Percentiles rank a stretch among this genome's conserved stretches.
phyloP scores from a whole-genome alignment of 2,329 filamentous ascomycete genomes.

The Ploettnerulaceae sp. region DNA sequence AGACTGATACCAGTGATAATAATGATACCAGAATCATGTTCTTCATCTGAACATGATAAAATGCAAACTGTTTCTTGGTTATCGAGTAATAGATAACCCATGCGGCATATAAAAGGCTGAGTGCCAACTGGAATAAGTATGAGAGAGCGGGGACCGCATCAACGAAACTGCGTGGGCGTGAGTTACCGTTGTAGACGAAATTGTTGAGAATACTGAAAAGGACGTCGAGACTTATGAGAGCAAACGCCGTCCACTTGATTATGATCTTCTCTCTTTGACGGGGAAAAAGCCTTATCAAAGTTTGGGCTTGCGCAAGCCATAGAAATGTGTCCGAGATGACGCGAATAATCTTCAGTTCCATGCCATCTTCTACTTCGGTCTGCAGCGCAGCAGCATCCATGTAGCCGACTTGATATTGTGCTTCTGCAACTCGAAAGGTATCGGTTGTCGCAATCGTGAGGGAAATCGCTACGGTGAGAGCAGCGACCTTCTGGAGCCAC shows the following conservation, averaged over 20 bases:
- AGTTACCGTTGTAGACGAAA: conserved; percentile 59
- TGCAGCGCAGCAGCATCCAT: conserved; percentile 77
- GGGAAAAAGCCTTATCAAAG: conserved; percentile 89
- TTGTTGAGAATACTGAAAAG: conserved; percentile 90
- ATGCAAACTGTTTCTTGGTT: conserved; percentile 65
- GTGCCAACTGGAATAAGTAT: conserved; percentile 66
- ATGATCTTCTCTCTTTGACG: conserved; percentile 96
- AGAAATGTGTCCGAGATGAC: conserved; percentile 94
- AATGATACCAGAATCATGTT: conserved; percentile 65
- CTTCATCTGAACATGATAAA: conserved; percentile 67
- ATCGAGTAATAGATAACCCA: conserved; percentile 72
- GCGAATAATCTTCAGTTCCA: conserved; percentile 83
- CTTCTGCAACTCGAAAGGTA: conserved; percentile 78
- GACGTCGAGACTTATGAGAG: conserved; percentile 83
- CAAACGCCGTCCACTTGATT: conserved; percentile 98
- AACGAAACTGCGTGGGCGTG: conserved; percentile 69
- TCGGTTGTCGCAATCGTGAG: conserved; percentile 90
- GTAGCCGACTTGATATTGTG: conserved; percentile 73
- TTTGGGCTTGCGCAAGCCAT: conserved; percentile 97
- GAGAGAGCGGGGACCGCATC: conserved; percentile 81
- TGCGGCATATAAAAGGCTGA: conserved; percentile 66
- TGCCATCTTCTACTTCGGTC: conserved; percentile 72
- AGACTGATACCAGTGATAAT: conserved; percentile 57
- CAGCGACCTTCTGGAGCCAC: conserved; percentile 83
- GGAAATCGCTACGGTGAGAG: conserved; percentile 72